Percentiles rank a stretch among this genome's conserved stretches.
Evolutionary conservation across 169 alveolate genomes (phyloP).

Genomic region (Plasmodium inui): DNA sequence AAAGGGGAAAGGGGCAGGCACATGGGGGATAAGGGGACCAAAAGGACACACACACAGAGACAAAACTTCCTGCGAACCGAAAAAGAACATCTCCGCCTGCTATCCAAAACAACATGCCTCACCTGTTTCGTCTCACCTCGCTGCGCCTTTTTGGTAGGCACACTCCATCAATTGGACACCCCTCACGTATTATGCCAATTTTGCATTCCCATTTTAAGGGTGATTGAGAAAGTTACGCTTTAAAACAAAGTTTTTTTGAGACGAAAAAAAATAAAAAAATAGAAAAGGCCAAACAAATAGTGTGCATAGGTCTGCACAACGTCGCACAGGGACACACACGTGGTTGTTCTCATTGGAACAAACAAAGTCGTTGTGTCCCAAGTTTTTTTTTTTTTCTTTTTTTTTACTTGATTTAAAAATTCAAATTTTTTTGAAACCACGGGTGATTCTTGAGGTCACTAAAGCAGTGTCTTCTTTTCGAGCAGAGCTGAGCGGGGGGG

Average conservation of each 20-base stretch:
- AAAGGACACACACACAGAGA: background rate
- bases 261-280: background rate
- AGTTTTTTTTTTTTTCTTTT: background rate
- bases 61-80: background rate
- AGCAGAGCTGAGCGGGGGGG: conserved; percentile 46
- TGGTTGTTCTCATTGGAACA: background rate
- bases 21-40: background rate
- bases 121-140: background rate
- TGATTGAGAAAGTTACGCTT: background rate
- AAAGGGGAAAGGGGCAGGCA: background rate
- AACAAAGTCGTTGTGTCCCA: background rate
- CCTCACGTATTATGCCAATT: background rate
- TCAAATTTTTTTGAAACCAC: conserved; percentile 66
- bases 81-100: background rate
- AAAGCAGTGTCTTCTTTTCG: conserved; percentile 55
- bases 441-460: conserved; percentile 69
- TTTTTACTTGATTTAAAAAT: conserved; percentile 16
- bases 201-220: background rate
- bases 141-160: background rate
- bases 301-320: background rate
- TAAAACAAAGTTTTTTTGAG: background rate
- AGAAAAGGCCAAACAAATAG: background rate
- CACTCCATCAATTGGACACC: background rate
- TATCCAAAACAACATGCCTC: background rate
- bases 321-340: background rate